Conservation (phyloP, 2,329 filamentous ascomycete genomes). For the Aspergillus jensenii region DNA sequence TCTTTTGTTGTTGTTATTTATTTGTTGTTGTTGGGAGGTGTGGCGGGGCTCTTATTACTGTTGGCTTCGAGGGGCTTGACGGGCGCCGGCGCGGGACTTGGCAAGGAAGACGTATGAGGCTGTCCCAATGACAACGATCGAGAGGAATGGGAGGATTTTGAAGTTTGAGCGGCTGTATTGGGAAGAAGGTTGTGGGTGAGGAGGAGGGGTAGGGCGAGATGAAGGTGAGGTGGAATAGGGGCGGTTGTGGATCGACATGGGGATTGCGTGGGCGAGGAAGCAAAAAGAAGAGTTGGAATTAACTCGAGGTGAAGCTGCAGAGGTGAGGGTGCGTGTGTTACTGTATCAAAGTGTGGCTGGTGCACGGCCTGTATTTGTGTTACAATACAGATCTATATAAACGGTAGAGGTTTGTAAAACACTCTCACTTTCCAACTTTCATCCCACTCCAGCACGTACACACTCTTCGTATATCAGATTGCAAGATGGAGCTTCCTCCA, state of each 20-base stretch:
- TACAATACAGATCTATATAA: conserved; percentile 7
- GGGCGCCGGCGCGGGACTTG: conserved; percentile 44
- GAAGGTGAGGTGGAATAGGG: conserved; percentile 2
- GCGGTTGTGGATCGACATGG: conserved; percentile 5
- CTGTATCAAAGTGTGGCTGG: neutral
- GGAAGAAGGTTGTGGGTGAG: conserved; percentile 12
- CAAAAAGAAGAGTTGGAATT: neutral
- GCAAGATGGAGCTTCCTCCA: conserved; percentile 52
- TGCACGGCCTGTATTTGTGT: neutral
- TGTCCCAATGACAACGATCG: conserved; percentile 49
- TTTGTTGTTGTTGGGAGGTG: neutral
- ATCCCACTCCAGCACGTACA: neutral
- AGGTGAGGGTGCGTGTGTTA: neutral
- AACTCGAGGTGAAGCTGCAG: neutral
- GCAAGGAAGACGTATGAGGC: conserved; percentile 54
- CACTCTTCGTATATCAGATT: conserved; percentile 24
- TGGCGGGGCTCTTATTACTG: neutral
- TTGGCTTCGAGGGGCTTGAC: neutral
- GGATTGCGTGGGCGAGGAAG: neutral
- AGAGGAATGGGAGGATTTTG: conserved; percentile 43
- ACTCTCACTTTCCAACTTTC: neutral
- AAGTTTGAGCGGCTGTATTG: conserved; percentile 37
- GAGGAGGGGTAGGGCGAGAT: conserved; percentile 12
- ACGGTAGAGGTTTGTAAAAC: neutral
- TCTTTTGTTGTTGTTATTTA: neutral